Evolutionary conservation across 2,329 filamentous ascomycete species (phyloP).

Genomic region (Apiospora marii): DNA sequence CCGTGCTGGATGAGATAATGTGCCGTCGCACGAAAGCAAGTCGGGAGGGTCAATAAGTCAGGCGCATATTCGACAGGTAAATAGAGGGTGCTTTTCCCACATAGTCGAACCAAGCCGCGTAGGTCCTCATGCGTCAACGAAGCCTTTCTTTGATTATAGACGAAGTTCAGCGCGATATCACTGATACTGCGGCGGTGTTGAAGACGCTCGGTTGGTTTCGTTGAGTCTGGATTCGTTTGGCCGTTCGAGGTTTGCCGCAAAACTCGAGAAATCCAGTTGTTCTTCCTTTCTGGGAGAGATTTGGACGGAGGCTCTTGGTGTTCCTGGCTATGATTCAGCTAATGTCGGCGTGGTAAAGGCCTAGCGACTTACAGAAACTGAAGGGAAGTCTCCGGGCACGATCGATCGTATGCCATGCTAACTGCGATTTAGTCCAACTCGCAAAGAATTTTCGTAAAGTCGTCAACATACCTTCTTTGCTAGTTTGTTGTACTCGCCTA

Average conservation of each 20-base stretch:
- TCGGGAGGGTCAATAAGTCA: slow-evolving; percentile 65
- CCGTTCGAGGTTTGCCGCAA: slow-evolving; percentile 45
- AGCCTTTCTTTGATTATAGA: slow-evolving; percentile 52
- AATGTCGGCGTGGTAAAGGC: neutral
- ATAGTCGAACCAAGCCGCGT: slow-evolving; percentile 66
- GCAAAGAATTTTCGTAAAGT: neutral
- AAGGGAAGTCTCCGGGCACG: slow-evolving; percentile 39
- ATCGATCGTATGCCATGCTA: slow-evolving; percentile 61
- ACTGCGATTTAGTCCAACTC: neutral
- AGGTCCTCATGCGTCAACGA: slow-evolving; percentile 59
- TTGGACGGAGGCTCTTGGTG: slow-evolving; percentile 8
- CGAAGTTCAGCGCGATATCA: slow-evolving; percentile 58
- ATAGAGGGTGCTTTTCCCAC: slow-evolving; percentile 68
- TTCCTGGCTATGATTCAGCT: slow-evolving; percentile 4
- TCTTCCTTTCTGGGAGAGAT: slow-evolving; percentile 32
- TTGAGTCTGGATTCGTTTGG: slow-evolving; percentile 35
- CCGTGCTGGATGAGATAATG: slow-evolving; percentile 69
- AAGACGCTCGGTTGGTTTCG: slow-evolving; percentile 40
- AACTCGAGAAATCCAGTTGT: slow-evolving; percentile 50
- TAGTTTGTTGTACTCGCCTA: slow-evolving; percentile 67
- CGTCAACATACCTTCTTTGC: slow-evolving; percentile 59
- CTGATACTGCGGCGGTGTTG: slow-evolving; percentile 62
- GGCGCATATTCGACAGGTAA: slow-evolving; percentile 67
- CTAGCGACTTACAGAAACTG: slow-evolving; percentile 32
- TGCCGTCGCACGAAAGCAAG: slow-evolving; percentile 71